phyloP scores from a whole-genome alignment of 345 rosid genomes.

The Syzygium oleosum region DNA sequence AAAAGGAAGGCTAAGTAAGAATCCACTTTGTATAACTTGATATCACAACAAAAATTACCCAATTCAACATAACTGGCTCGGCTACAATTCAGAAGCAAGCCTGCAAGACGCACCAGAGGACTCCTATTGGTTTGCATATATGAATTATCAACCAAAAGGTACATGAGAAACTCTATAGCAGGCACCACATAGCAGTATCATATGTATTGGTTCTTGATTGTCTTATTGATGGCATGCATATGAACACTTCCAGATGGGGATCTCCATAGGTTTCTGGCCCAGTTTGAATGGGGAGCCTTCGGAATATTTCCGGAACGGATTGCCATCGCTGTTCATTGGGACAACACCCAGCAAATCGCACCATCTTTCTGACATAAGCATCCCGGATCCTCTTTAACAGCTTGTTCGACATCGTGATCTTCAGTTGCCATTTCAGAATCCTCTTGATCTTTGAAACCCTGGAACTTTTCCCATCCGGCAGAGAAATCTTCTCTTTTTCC shows the following conservation, averaged over 20 bases:
- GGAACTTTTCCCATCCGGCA: neutral
- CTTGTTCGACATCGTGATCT: neutral
- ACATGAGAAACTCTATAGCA: neutral
- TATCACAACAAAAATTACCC: neutral
- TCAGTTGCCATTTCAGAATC: neutral
- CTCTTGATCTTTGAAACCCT: neutral
- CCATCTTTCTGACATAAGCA: neutral
- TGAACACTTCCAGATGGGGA: neutral
- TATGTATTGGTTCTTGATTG: neutral
- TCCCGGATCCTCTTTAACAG: neutral
- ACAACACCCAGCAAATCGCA: neutral
- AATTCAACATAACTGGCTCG: neutral
- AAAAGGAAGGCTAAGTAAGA: neutral
- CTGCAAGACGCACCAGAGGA: neutral
- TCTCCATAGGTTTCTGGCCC: neutral
- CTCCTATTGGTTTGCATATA: neutral
- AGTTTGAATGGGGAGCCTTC: neutral
- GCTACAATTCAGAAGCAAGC: neutral
- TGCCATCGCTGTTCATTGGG: neutral
- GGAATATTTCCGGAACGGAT: neutral
- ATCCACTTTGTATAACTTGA: neutral
- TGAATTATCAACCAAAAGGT: neutral
- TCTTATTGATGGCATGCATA: neutral
- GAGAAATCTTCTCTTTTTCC: neutral
- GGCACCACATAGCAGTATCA: neutral